Percentiles rank a stretch among this genome's conserved stretches.
These are phyloP conservation scores for Mycena capillaripes DNA, from an alignment of 768 basidiomycete species.

Conservation along the genomic window DNA sequence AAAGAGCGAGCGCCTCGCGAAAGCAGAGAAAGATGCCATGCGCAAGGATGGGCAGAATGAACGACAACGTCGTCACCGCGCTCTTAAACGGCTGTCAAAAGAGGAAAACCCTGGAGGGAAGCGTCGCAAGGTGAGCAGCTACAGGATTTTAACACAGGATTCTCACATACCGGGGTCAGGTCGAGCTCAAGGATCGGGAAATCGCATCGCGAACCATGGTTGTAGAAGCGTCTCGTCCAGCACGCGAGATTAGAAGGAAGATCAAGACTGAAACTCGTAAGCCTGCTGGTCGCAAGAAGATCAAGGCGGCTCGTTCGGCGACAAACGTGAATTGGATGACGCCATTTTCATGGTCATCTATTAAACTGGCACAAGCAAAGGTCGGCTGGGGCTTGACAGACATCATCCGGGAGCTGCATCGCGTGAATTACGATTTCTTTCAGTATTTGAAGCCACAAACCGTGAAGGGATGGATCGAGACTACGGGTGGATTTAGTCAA, in stretches of 20 bases:
- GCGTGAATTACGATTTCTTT: constrained; percentile 16
- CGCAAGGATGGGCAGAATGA: constrained; percentile 26
- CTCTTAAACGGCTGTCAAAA: not conserved
- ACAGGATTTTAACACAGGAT: not conserved
- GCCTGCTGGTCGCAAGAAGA: constrained; percentile 20
- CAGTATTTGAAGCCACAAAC: constrained; percentile 11
- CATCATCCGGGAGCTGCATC: constrained; percentile 19
- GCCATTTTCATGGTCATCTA: constrained; percentile 23
- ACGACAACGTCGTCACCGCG: constrained; percentile 9
- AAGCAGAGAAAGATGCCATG: not conserved
- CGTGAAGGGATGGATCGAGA: constrained; percentile 25
- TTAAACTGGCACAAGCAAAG: constrained; percentile 1
- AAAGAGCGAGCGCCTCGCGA: not conserved
- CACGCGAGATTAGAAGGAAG: not conserved
- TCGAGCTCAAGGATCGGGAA: constrained; percentile 20
- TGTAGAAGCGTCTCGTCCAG: constrained; percentile 26
- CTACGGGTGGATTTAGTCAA: not conserved
- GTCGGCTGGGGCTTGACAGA: constrained; percentile 11
- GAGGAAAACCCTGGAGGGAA: constrained; percentile 14
- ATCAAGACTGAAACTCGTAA: constrained; percentile 3
- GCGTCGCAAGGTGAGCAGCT: constrained; percentile 16
- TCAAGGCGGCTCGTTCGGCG: not conserved
- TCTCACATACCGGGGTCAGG: constrained; percentile 4
- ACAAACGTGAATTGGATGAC: constrained; percentile 26
- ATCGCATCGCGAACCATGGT: not conserved